These are phyloP conservation scores for Claviceps sp. DNA, from an alignment of 2,329 filamentous ascomycete species.

Conservation along the genomic window DNA sequence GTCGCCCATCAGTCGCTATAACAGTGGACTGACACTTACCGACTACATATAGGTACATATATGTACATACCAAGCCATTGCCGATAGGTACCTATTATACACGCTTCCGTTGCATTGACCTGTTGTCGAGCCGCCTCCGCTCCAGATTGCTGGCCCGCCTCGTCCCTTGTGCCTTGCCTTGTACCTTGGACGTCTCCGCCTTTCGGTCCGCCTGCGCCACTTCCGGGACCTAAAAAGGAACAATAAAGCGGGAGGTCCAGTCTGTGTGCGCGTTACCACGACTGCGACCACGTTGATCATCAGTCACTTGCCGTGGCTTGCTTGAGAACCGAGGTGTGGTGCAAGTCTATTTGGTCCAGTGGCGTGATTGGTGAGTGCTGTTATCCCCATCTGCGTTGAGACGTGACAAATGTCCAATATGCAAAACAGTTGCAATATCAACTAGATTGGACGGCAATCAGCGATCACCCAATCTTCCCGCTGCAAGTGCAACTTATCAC, in stretches of 20 bases:
- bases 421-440: too few relatives aligned
- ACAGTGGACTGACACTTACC: too few relatives aligned
- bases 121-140: too few relatives aligned
- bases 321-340: neutral
- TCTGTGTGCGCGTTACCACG: neutral
- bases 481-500: neutral
- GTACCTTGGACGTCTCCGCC: constrained; percentile 5
- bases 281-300: neutral
- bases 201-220: constrained; percentile 10
- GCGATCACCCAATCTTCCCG: neutral
- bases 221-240: constrained; percentile 4
- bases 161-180: neutral
- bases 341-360: neutral
- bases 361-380: constrained; percentile 1
- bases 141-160: neutral
- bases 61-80: neutral
- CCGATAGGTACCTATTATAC: neutral
- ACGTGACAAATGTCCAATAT: neutral
- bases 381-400: neutral
- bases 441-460: too few relatives aligned
- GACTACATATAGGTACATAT: too few relatives aligned
- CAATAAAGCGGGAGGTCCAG: constrained; percentile 1
- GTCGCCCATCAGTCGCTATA: neutral
- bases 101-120: neutral
- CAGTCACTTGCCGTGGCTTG: neutral